Evolutionary conservation across 176 grass and related monocot genomes (phyloP), one percentile per base, ranked within the genome.

Genomic region (Aegilops sharonensis): DNA sequence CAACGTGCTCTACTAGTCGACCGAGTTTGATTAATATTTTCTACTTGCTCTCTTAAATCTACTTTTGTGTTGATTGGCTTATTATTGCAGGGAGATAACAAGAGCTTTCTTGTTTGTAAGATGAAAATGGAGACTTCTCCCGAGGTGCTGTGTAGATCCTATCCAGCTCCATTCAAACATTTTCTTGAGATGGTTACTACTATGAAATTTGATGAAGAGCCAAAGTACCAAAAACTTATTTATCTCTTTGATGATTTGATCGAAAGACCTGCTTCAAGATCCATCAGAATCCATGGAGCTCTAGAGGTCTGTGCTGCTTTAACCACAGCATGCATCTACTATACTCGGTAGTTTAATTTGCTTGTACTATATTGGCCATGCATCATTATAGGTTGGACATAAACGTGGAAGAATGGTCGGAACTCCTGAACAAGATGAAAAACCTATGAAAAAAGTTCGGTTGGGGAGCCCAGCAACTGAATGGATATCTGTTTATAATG

Each of bases 131-230:
- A 36, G 18, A 92, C 92, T 39, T 89, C 94, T 56, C 88, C 94
- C 6, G 92, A 85, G 81, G 21, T 87, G 6, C 60, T 97, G 68
- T 92, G 81, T 81, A 78, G 68, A 50, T 87, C 85, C 65, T 94
- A 92, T 88, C 92, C 90, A 73, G 37, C 90, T 72, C 92, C 92
- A 61, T 92, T 97, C 73, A 94, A 91, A 87, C 78, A 89, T 73
- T 97, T 97, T 83, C 62, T 97, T 73, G 90, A 97, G 84, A 80
- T 87, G 74, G 92, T 97, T 27, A 90, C 88, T 69, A 94, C 82
- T 79, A 80, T 94, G 92, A 94, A 97, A 79, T 97, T 90, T 91
- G 88, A 94, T 64, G 94, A 97, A 88, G 94, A 94, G 42, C 94
- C 94, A 83, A 91, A 94, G 50, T 94, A 97, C 14, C 7, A 71